A percentile compares a stretch with the other conserved stretches of the same genome.
phyloP scores from a whole-genome alignment of 2,329 filamentous ascomycete genomes.

The Cercospora nicotianae region DNA sequence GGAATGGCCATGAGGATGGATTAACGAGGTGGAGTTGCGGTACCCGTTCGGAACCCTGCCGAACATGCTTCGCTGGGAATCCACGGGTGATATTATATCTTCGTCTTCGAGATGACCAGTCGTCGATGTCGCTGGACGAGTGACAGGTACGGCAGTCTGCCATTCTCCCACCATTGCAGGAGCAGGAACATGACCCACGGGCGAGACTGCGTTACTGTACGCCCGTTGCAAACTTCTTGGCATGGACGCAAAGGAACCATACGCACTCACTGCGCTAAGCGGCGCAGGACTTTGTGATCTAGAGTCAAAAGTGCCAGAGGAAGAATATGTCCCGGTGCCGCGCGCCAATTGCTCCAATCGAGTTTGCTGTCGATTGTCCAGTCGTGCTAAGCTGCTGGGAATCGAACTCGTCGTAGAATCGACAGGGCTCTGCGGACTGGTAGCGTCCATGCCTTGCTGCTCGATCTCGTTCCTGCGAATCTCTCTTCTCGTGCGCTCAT shows the following conservation, averaged over 20 bases:
- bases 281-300: constrained; percentile 13
- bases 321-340: constrained; percentile 5
- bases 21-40: constrained; percentile 32
- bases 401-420: constrained; percentile 16
- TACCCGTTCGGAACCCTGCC: constrained; percentile 14
- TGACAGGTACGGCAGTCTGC: constrained; percentile 31
- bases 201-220: constrained; percentile 36
- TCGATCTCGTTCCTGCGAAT: constrained; percentile 11
- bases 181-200: constrained; percentile 23
- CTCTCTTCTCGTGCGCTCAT: constrained; percentile 2
- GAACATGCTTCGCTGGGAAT: constrained; percentile 8
- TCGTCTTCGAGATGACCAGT: constrained; percentile 28
- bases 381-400: constrained; percentile 8
- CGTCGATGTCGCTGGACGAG: constrained; percentile 12
- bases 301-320: constrained; percentile 10
- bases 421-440: neutral
- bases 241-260: constrained; percentile 25
- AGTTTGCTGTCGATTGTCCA: constrained; percentile 7
- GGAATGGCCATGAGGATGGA: constrained; percentile 30
- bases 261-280: constrained; percentile 15
- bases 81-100: constrained; percentile 27
- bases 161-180: constrained; percentile 33
- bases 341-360: constrained; percentile 1
- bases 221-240: constrained; percentile 35
- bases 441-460: constrained; percentile 11